Evolutionary conservation across 495 filamentous ascomycete genomes (phyloP).

Genomic region (Xylaria cubensis): DNA sequence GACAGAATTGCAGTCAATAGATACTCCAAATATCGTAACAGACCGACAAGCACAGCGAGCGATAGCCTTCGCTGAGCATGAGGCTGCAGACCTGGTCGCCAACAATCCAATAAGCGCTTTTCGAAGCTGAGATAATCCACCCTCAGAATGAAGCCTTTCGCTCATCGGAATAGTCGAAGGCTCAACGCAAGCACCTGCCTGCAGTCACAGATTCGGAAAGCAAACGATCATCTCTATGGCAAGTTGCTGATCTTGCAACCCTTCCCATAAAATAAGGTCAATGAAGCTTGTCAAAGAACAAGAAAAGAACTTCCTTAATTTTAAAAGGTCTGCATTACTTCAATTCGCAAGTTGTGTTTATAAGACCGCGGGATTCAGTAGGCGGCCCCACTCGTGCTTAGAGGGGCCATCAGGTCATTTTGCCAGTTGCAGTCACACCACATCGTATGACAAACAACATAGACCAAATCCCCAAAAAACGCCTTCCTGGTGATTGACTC

Average conservation of each 20-base stretch:
- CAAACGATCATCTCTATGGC: background rate
- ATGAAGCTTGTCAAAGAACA: background rate
- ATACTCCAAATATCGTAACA: background rate
- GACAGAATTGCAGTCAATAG: too few species aligned
- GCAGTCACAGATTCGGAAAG: too few species aligned
- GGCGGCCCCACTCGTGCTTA: background rate
- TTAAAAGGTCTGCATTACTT: background rate
- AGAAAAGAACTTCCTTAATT: background rate
- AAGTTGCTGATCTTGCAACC: background rate
- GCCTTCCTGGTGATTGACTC: background rate
- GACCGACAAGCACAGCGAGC: background rate
- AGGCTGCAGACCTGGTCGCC: background rate
- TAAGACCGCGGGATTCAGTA: slow-evolving; percentile 13
- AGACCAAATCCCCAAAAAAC: background rate
- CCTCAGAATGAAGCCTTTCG: background rate
- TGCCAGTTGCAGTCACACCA: slow-evolving; percentile 18
- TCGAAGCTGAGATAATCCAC: background rate
- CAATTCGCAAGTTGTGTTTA: background rate
- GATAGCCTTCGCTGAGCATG: background rate
- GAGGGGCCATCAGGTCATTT: slow-evolving; percentile 20
- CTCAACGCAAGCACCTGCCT: too few species aligned
- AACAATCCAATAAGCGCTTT: background rate
- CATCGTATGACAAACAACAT: slow-evolving; percentile 24
- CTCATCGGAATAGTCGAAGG: too few species aligned
- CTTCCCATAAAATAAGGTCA: background rate